A percentile compares a stretch with the other conserved stretches of the same genome.
phyloP scores from a whole-genome alignment of 495 filamentous ascomycete genomes.

The Tuber melanosporum region DNA sequence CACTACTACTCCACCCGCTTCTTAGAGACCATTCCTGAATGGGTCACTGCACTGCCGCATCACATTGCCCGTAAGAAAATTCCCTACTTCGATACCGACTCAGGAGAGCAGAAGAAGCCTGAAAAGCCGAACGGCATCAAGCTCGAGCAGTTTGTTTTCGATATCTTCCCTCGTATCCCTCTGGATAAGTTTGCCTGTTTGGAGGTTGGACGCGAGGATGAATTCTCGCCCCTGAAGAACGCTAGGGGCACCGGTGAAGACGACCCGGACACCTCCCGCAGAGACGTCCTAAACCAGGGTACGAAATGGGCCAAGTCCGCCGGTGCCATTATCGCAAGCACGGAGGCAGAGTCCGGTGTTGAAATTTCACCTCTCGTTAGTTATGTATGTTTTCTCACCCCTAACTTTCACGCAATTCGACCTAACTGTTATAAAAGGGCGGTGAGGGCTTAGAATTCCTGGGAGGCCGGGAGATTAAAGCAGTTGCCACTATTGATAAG shows the following conservation, averaged over 20 bases:
- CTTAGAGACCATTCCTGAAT: conserved; percentile 80
- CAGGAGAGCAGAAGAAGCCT: conserved; percentile 75
- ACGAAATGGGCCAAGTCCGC: conserved; percentile 72
- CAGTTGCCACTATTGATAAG: conserved; percentile 69
- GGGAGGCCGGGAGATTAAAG: conserved; percentile 65
- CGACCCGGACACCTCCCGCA: conserved; percentile 83
- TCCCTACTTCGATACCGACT: conserved; percentile 68
- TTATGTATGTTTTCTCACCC: conserved; percentile 66
- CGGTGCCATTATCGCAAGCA: conserved; percentile 69
- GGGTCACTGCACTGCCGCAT: conserved; percentile 78
- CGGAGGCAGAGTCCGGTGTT: conserved; percentile 61
- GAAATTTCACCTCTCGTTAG: conserved; percentile 91
- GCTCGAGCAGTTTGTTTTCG: conserved; percentile 98
- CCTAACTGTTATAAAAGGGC: conserved; percentile 53
- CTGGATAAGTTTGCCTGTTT: conserved; percentile 87
- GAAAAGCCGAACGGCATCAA: conserved; percentile 96
- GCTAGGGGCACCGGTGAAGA: conserved; percentile 84
- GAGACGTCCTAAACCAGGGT: conserved; percentile 84
- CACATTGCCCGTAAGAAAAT: conserved; percentile 99
- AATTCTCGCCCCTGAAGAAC: conserved; percentile 98
- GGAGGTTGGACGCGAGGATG: conserved; percentile 93
- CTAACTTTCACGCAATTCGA: conserved; percentile 20
- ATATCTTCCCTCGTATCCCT: conserved; percentile 86
- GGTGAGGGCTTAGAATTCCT: conserved; percentile 84
- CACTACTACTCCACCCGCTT: conserved; percentile 98